Conservation (phyloP, 257 asterid species). For the Capsicum baccatum region DNA sequence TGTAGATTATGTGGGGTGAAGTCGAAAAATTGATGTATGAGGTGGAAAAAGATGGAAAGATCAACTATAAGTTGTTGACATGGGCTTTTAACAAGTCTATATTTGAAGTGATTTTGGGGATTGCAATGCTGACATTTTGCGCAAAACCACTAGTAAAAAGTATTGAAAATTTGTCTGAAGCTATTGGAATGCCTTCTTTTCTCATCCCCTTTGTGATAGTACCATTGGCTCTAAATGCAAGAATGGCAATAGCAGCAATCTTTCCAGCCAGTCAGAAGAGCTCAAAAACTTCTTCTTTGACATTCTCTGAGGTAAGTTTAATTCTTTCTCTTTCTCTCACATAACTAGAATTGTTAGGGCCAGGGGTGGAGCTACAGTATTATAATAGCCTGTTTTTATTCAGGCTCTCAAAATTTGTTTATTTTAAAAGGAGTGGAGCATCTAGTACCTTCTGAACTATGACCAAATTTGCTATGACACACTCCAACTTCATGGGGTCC, state of each 20-base stretch:
- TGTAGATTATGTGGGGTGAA: constrained; percentile 33
- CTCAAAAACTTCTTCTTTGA: constrained; percentile 36
- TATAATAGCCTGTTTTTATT: neutral
- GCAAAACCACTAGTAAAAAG: constrained; percentile 27
- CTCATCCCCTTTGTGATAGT: constrained; percentile 34
- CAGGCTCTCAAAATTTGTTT: neutral
- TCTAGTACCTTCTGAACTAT: no score
- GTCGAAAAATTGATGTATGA: constrained; percentile 24
- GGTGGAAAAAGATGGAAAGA: constrained; percentile 12
- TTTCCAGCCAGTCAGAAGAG: constrained; percentile 33
- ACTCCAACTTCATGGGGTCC: no score
- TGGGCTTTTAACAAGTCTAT: constrained; percentile 27
- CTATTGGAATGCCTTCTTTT: constrained; percentile 32
- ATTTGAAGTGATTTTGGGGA: constrained; percentile 28
- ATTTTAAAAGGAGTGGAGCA: neutral
- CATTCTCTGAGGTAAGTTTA: constrained; percentile 36
- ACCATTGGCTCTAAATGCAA: constrained; percentile 35
- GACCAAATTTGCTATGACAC: no score
- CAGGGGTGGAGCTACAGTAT: no score
- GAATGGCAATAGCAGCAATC: constrained; percentile 32
- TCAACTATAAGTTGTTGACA: constrained; percentile 26
- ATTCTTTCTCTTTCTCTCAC: neutral
- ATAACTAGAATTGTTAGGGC: no score
- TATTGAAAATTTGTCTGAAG: constrained; percentile 23
- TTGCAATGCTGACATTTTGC: constrained; percentile 27